Evolutionary conservation across 805 yeast genomes (phyloP).

Genomic region (Wickerhamiella parazyma): DNA sequence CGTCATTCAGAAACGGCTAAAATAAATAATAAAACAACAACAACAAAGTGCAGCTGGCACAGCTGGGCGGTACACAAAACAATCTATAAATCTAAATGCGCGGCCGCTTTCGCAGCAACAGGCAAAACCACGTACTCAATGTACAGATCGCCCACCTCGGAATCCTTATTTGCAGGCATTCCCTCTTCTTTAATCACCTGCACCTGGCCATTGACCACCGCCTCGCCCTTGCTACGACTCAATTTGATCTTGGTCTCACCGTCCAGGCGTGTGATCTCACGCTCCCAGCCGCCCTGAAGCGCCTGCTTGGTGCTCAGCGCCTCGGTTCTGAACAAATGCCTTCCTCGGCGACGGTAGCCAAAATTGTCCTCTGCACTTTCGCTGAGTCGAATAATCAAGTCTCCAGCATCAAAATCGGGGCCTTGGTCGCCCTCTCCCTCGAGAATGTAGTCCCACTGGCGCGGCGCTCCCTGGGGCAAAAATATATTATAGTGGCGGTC

Average conservation of each 20-base stretch:
- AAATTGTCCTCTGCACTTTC: slow-evolving; percentile 44
- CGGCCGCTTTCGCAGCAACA: not conserved
- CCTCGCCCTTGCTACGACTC: slow-evolving; percentile 37
- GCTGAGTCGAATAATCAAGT: slow-evolving; percentile 44
- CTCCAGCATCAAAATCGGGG: slow-evolving; percentile 77
- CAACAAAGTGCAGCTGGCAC: too few species aligned
- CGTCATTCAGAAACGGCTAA: too few species aligned
- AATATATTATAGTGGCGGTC: slow-evolving; percentile 45
- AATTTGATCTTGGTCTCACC: slow-evolving; percentile 37
- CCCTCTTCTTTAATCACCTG: slow-evolving; percentile 67
- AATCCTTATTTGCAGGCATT: slow-evolving; percentile 54
- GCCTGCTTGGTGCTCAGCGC: slow-evolving; percentile 62
- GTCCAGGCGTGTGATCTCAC: slow-evolving; percentile 57
- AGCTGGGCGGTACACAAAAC: too few species aligned
- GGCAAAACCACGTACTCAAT: slow-evolving; percentile 31
- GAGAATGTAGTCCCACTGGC: slow-evolving; percentile 44
- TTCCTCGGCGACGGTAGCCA: slow-evolving; percentile 77
- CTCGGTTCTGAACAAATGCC: slow-evolving; percentile 68
- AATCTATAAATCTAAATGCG: slow-evolving; percentile 1
- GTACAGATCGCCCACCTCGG: slow-evolving; percentile 36
- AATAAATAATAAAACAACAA: too few species aligned
- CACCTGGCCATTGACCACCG: slow-evolving; percentile 52
- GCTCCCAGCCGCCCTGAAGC: slow-evolving; percentile 62
- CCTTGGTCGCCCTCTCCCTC: slow-evolving; percentile 71
- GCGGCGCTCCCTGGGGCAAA: slow-evolving; percentile 55